Evolutionary conservation across 495 filamentous ascomycete genomes (phyloP).

Genomic region (Penicillium silybi): DNA sequence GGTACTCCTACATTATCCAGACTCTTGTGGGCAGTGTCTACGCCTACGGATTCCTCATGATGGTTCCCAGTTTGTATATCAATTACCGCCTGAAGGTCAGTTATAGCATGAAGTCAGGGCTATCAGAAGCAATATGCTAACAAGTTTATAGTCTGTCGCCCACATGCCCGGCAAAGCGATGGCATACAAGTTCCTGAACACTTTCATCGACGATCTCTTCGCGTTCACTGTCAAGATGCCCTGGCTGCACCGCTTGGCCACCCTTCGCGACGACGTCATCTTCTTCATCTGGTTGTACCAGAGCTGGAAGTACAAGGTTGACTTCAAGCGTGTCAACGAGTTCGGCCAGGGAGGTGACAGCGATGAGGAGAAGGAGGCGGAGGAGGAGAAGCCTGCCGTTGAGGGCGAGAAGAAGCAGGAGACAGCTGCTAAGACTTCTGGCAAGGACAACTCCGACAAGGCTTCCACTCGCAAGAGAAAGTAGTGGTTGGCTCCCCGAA

Average conservation of each 20-base stretch:
- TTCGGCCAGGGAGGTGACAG: conserved; percentile 95
- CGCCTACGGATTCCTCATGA: conserved; percentile 98
- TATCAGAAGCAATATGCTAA: conserved; percentile 12
- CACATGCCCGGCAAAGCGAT: conserved; percentile 96
- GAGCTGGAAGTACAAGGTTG: conserved; percentile 85
- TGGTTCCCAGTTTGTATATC: conserved; percentile 96
- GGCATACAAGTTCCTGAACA: conserved; percentile 92
- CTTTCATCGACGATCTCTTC: conserved; percentile 83
- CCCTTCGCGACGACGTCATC: conserved; percentile 91
- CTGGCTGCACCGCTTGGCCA: conserved; percentile 88
- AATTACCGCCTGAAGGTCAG: conserved; percentile 87
- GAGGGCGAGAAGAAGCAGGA: conserved; percentile 46
- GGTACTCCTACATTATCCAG: conserved; percentile 90
- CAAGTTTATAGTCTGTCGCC: conserved; percentile 63
- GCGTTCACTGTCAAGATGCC: conserved; percentile 99
- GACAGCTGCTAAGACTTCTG: conserved; percentile 36
- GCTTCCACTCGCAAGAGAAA: conserved; percentile 41
- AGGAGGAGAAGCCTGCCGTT: conserved; percentile 42
- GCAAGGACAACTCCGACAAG: conserved; percentile 27
- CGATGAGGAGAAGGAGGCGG: conserved; percentile 62
- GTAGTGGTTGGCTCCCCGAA: conserved; percentile 9
- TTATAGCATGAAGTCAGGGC: background rate
- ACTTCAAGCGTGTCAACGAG: conserved; percentile 91
- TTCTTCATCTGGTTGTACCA: conserved; percentile 99
- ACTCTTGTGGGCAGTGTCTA: conserved; percentile 96